Conservation (phyloP, 768 basidiomycete species). For the Auricularia heimuer region DNA sequence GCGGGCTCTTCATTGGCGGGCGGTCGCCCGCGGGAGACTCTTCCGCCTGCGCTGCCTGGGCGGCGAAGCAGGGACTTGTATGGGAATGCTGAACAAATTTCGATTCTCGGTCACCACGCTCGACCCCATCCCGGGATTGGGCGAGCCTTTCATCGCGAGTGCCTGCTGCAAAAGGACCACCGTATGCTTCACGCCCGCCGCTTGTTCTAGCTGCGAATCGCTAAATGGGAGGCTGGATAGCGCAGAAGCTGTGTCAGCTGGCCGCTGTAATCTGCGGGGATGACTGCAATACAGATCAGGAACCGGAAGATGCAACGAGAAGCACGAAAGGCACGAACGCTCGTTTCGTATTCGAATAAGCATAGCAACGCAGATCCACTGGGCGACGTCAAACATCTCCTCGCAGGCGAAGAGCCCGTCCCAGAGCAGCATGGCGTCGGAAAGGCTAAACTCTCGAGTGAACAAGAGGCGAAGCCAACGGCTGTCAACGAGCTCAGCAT, state of each 20-base stretch:
- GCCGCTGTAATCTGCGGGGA: slow-evolving; percentile 76
- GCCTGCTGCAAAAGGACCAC: slow-evolving; percentile 78
- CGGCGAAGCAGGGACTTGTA: slow-evolving; percentile 48
- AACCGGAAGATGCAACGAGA: not conserved
- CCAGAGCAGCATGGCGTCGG: slow-evolving; percentile 83
- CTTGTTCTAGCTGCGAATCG: slow-evolving; percentile 18
- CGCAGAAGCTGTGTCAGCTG: slow-evolving; percentile 79
- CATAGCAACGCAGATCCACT: slow-evolving; percentile 91
- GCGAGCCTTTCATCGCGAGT: slow-evolving; percentile 61
- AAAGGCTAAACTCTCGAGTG: slow-evolving; percentile 80
- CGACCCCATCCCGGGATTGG: slow-evolving; percentile 65
- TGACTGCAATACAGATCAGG: slow-evolving; percentile 41
- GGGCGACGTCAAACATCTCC: slow-evolving; percentile 62
- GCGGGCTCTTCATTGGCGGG: slow-evolving; percentile 3
- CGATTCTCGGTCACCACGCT: slow-evolving; percentile 75
- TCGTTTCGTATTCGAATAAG: slow-evolving; percentile 86
- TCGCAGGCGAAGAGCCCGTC: slow-evolving; percentile 90
- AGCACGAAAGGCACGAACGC: slow-evolving; percentile 36
- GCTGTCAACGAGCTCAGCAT: slow-evolving; percentile 27
- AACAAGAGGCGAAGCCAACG: slow-evolving; percentile 93
- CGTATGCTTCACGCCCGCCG: slow-evolving; percentile 34
- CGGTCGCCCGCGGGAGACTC: not conserved
- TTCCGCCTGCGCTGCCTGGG: slow-evolving; percentile 23
- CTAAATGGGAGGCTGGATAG: slow-evolving; percentile 54
- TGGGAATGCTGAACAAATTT: slow-evolving; percentile 61